Conservation (phyloP, 2,329 filamentous ascomycete species). For the Aspergillus tubingensis region DNA sequence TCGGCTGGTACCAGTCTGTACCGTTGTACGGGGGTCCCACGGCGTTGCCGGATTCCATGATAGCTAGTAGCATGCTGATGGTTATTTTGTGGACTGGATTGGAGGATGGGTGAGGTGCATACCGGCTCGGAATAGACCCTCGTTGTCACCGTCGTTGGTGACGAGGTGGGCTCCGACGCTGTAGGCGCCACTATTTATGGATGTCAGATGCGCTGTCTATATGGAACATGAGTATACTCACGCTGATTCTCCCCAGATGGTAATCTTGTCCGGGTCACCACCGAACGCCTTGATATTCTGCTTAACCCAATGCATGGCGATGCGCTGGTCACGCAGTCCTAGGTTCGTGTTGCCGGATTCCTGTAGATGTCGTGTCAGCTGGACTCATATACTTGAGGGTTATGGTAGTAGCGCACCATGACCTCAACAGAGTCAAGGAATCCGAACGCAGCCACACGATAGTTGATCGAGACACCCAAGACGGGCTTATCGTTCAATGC, state of each 20-base stretch:
- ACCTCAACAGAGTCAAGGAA: constrained; percentile 35
- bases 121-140: constrained; percentile 35
- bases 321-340: constrained; percentile 36
- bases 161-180: constrained; percentile 35
- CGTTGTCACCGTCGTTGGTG: constrained; percentile 32
- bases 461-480: constrained; percentile 36
- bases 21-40: constrained; percentile 36
- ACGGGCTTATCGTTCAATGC: constrained; percentile 30
- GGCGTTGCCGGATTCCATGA: constrained; percentile 36
- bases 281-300: constrained; percentile 38
- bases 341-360: constrained; percentile 32
- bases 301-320: constrained; percentile 41
- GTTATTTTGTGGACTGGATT: too few species aligned
- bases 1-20: constrained; percentile 36
- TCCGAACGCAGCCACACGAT: constrained; percentile 34
- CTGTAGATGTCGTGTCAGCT: constrained; percentile 12
- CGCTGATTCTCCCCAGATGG: constrained; percentile 42
- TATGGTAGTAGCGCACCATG: constrained; percentile 18
- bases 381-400: neutral
- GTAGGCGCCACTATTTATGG: constrained; percentile 29
- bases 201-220: neutral
- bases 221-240: constrained; percentile 13
- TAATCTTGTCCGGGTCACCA: constrained; percentile 33
- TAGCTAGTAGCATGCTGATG: constrained; percentile 19
- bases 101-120: neutral